Evolutionary conservation across 805 yeast species (phyloP).

Genomic region (Barnettozyma populi): DNA sequence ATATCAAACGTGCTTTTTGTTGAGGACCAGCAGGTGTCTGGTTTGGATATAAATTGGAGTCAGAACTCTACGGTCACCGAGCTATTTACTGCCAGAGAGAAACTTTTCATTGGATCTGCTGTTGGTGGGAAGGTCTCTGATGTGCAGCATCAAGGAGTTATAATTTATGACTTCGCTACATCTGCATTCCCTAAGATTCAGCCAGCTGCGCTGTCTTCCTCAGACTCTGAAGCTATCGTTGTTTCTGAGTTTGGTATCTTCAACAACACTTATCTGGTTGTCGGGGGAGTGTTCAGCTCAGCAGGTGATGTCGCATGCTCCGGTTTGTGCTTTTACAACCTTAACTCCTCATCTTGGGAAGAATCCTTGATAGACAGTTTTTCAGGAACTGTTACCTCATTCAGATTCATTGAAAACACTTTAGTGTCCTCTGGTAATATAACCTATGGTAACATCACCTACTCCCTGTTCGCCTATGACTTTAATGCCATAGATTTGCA

Average conservation of each 20-base stretch:
- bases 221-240: constrained; percentile 26
- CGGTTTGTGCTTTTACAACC: constrained; percentile 62
- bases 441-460: constrained; percentile 30
- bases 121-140: constrained; percentile 26
- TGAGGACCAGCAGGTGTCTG: constrained; percentile 22
- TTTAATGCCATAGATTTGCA: constrained; percentile 32
- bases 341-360: constrained; percentile 49
- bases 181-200: constrained; percentile 18
- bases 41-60: constrained; percentile 27
- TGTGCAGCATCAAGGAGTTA: constrained; percentile 37
- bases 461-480: constrained; percentile 50
- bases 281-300: constrained; percentile 66
- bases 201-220: constrained; percentile 9
- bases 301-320: constrained; percentile 56
- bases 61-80: constrained; percentile 12
- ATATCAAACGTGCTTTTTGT: constrained; percentile 22
- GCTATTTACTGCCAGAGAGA: constrained; percentile 16
- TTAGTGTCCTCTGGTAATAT: constrained; percentile 53
- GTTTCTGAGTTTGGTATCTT: constrained; percentile 33
- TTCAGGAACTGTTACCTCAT: constrained; percentile 50
- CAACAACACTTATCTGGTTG: constrained; percentile 42
- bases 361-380: constrained; percentile 27
- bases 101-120: constrained; percentile 43
- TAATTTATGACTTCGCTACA: constrained; percentile 45
- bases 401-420: constrained; percentile 41